These are phyloP conservation scores for Pichia deserticola DNA, from an alignment of 805 yeast species.

Conservation along the genomic window DNA sequence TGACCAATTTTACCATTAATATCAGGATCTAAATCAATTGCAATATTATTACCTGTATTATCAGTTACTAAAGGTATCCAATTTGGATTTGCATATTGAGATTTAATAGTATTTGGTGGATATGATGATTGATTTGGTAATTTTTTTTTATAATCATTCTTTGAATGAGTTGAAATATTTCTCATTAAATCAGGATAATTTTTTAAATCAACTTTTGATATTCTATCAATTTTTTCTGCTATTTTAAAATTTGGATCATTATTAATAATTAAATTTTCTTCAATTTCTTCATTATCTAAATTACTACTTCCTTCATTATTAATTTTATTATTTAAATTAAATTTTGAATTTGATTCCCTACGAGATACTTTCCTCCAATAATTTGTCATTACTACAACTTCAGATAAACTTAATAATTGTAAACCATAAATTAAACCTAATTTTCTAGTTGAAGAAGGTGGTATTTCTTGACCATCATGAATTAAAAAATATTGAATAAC, in stretches of 20 bases:
- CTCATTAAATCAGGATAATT: constrained; percentile 20
- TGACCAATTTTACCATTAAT: constrained; percentile 72
- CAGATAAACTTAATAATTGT: constrained; percentile 69
- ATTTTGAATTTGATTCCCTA: constrained; percentile 3
- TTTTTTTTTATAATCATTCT: constrained; percentile 30
- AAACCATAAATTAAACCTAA: constrained; percentile 72
- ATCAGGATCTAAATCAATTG: constrained; percentile 77
- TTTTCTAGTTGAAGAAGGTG: constrained; percentile 58
- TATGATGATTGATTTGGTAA: constrained; percentile 51
- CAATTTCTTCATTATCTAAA: not conserved
- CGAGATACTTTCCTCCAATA: constrained; percentile 69
- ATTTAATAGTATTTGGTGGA: constrained; percentile 66
- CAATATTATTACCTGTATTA: constrained; percentile 81
- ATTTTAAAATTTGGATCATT: constrained; percentile 16
- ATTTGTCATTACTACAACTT: constrained; percentile 67
- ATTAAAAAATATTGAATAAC: constrained; percentile 62
- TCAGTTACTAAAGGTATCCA: constrained; percentile 92
- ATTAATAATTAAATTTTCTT: constrained; percentile 4
- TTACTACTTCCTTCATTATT: not conserved
- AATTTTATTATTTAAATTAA: not conserved
- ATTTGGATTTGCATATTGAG: constrained; percentile 67
- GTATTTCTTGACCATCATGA: constrained; percentile 83
- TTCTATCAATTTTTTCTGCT: constrained; percentile 11
- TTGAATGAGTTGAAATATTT: constrained; percentile 18
- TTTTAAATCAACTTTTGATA: constrained; percentile 13